A percentile compares a stretch with the other conserved stretches of the same genome.
phyloP scores from a whole-genome alignment of 495 filamentous ascomycete species.

The Pseudomonodictys pantanalensis region DNA sequence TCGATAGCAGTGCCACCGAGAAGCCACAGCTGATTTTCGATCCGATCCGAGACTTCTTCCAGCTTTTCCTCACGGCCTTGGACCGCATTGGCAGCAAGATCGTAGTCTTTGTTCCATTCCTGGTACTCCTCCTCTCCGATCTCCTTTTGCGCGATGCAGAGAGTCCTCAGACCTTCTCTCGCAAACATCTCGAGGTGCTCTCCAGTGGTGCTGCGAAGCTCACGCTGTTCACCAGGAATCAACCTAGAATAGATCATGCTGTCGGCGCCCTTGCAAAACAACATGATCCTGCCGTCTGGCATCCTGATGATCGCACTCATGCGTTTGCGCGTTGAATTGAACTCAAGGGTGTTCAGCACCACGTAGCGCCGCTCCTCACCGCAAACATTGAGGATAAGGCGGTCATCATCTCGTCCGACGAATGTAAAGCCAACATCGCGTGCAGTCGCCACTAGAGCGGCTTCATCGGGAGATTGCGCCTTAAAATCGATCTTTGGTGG shows the following conservation, averaged over 20 bases:
- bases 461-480: constrained; percentile 96
- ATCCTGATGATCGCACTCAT: constrained; percentile 98
- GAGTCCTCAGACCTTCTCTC: constrained; percentile 87
- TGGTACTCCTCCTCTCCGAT: constrained; percentile 84
- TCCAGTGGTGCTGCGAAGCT: constrained; percentile 78
- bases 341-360: constrained; percentile 93
- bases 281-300: constrained; percentile 86
- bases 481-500: constrained; percentile 91
- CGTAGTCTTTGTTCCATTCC: constrained; percentile 80
- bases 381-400: constrained; percentile 80
- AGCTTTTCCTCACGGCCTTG: constrained; percentile 90
- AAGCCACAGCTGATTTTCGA: constrained; percentile 85
- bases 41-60: constrained; percentile 81
- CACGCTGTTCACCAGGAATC: constrained; percentile 76
- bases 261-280: constrained; percentile 98
- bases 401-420: constrained; percentile 71
- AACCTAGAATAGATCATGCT: constrained; percentile 96
- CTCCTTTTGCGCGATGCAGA: constrained; percentile 88
- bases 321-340: constrained; percentile 93
- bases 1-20: constrained; percentile 97
- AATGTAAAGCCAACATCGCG: constrained; percentile 97
- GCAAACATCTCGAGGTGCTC: constrained; percentile 97
- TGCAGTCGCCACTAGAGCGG: constrained; percentile 89
- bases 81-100: constrained; percentile 79
- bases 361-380: constrained; percentile 80